phyloP scores from a whole-genome alignment of 768 basidiomycete genomes.

The Heimioporus sp. region DNA sequence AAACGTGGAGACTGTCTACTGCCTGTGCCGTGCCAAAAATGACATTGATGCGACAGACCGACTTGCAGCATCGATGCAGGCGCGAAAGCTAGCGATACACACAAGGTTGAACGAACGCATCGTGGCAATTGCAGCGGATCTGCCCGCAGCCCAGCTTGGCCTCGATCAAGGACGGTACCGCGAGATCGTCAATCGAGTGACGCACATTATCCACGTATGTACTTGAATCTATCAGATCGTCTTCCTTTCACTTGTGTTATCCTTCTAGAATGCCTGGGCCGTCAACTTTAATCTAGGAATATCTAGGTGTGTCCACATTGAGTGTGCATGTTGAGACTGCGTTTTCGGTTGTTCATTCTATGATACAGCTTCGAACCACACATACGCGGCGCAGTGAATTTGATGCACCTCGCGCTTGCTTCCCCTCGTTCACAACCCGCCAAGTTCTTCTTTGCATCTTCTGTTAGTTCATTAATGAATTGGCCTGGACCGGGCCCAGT shows the following conservation, averaged over 20 bases:
- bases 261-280: slow-evolving; percentile 55
- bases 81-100: slow-evolving; percentile 29
- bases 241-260: no score
- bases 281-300: slow-evolving; percentile 51
- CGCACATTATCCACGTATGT: slow-evolving; percentile 46
- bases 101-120: slow-evolving; percentile 24
- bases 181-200: slow-evolving; percentile 34
- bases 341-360: slow-evolving; percentile 3
- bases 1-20: slow-evolving; percentile 43
- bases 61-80: slow-evolving; percentile 38
- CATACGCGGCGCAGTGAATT: slow-evolving; percentile 47
- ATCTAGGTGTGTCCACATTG: no score
- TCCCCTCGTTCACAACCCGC: slow-evolving; percentile 34
- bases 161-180: slow-evolving; percentile 36
- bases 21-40: slow-evolving; percentile 47
- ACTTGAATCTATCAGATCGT: no score
- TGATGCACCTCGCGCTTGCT: slow-evolving; percentile 46
- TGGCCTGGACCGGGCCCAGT: slow-evolving; percentile 19
- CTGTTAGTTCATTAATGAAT: slow-evolving; percentile 34
- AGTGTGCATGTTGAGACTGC: no score
- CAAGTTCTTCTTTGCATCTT: slow-evolving; percentile 52
- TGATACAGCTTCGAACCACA: slow-evolving; percentile 40
- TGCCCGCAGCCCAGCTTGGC: slow-evolving; percentile 41
- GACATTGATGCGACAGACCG: slow-evolving; percentile 43
- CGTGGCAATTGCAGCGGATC: slow-evolving; percentile 42